phyloP scores from a whole-genome alignment of 257 asterid species.

The Capsicum rhomboideum region DNA sequence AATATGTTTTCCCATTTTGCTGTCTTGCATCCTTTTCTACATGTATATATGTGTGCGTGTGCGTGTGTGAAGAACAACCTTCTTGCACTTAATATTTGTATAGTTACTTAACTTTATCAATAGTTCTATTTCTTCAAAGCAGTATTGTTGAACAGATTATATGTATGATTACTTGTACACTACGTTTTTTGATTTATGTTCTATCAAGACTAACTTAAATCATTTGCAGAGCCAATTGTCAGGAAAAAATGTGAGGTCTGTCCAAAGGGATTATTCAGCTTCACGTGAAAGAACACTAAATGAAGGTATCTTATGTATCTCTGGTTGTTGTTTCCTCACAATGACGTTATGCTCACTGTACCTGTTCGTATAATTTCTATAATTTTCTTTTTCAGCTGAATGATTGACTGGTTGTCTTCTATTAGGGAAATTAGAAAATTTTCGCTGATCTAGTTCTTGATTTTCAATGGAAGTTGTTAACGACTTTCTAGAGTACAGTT shows the following conservation, averaged over 20 bases:
- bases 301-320: conserved; percentile 33
- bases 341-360: neutral
- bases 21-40: neutral
- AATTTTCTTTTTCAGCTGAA: neutral
- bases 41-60: neutral
- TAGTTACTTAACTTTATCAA: neutral
- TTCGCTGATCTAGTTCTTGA: neutral
- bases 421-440: neutral
- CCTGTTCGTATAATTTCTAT: neutral
- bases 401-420: neutral
- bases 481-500: neutral
- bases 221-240: conserved; percentile 47
- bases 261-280: conserved; percentile 29
- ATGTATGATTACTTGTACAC: neutral
- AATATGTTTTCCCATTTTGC: neutral
- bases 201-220: conserved; percentile 14
- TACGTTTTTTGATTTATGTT: neutral
- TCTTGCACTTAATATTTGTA: neutral
- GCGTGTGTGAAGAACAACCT: neutral
- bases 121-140: neutral
- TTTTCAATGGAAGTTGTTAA: neutral
- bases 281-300: conserved; percentile 47
- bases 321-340: neutral
- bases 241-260: conserved; percentile 47
- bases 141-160: neutral